Evolutionary conservation across 495 filamentous ascomycete species (phyloP).

Genomic region (Coniosporium apollinis): DNA sequence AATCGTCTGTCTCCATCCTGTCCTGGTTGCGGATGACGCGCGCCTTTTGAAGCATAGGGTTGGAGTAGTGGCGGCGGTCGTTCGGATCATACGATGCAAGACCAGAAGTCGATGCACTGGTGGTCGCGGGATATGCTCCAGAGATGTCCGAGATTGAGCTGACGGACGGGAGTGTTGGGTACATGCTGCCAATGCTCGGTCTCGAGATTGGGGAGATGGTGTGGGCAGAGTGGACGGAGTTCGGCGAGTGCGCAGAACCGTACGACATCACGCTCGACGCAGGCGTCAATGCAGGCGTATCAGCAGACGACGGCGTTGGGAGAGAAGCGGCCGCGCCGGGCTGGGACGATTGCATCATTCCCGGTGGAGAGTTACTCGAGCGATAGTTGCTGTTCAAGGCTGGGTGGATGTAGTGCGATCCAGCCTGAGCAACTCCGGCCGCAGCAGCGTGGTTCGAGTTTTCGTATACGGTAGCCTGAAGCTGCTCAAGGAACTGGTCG

Average conservation of each 20-base stretch:
- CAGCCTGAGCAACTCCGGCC: slow-evolving; percentile 54
- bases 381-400: slow-evolving; percentile 40
- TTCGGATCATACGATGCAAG: slow-evolving; percentile 70
- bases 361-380: slow-evolving; percentile 55
- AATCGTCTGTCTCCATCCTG: not conserved
- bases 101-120: slow-evolving; percentile 55
- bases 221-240: slow-evolving; percentile 43
- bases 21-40: slow-evolving; percentile 3
- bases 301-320: too few species aligned
- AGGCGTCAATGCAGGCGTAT: slow-evolving; percentile 77
- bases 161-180: slow-evolving; percentile 69
- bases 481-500: slow-evolving; percentile 84
- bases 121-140: slow-evolving; percentile 42
- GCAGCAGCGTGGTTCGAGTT: slow-evolving; percentile 63
- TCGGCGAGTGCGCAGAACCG: slow-evolving; percentile 71
- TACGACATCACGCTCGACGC: slow-evolving; percentile 77
- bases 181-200: slow-evolving; percentile 40
- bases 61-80: slow-evolving; percentile 70
- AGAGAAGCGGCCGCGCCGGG: too few species aligned
- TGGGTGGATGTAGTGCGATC: slow-evolving; percentile 42
- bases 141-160: slow-evolving; percentile 38
- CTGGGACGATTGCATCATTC: slow-evolving; percentile 19
- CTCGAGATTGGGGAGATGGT: slow-evolving; percentile 42
- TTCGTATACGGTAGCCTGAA: slow-evolving; percentile 89
- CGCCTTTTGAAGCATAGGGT: slow-evolving; percentile 65